Evolutionary conservation across 116 monocot species (phyloP).

Genomic region (Cymodocea nodosa): DNA sequence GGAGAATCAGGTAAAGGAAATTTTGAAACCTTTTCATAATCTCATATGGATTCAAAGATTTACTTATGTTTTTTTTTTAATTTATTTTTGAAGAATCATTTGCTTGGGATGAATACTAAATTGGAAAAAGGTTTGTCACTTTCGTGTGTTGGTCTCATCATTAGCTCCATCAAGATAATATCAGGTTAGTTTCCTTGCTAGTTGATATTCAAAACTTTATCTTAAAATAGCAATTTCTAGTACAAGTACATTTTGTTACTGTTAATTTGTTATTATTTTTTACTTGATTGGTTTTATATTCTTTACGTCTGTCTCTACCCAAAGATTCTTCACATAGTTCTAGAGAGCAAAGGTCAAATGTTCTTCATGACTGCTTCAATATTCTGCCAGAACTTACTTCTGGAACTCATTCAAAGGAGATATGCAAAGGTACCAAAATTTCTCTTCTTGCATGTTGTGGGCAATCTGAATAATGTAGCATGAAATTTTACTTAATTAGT

Average conservation of each 20-base stretch:
- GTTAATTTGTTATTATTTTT: neutral
- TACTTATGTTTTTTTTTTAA: neutral
- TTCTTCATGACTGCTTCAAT: constrained; percentile 3
- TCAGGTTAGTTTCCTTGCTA: constrained; percentile 41
- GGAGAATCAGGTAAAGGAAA: constrained; percentile 68
- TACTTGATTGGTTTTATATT: neutral
- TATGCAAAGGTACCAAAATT: constrained; percentile 18
- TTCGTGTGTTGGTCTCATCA: constrained; percentile 64
- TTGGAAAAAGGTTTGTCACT: constrained; percentile 19
- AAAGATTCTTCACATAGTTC: constrained; percentile 17
- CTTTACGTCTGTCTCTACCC: constrained; percentile 43
- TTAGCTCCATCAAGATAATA: constrained; percentile 59
- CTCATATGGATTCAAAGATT: neutral
- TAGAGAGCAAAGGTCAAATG: constrained; percentile 11
- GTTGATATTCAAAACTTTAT: neutral
- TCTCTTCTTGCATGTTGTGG: neutral
- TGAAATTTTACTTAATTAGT: neutral
- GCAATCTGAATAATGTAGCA: neutral
- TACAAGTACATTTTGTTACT: neutral
- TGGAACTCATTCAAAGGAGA: constrained; percentile 21
- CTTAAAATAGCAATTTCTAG: neutral
- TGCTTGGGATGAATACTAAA: constrained; percentile 50
- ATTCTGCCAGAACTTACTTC: constrained; percentile 2
- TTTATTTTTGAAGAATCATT: constrained; percentile 46
- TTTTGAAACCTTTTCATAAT: neutral